Conservation (phyloP, 768 basidiomycete genomes). For the Filobasidium wieringae region DNA sequence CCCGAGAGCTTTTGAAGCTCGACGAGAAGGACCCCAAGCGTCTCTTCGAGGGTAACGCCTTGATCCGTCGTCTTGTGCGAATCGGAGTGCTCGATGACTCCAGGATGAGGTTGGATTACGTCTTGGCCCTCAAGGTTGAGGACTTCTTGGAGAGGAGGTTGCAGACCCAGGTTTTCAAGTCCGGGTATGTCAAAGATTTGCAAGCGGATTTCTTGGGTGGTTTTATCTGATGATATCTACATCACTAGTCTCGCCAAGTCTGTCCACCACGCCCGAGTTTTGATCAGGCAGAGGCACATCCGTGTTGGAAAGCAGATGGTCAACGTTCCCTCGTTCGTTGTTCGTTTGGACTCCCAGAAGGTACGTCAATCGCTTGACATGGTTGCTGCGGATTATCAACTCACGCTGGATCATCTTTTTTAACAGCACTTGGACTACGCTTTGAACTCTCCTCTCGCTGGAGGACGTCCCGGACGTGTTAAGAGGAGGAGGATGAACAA, state of each 20-base stretch:
- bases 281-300: constrained; percentile 97
- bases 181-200: constrained; percentile 39
- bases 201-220: neutral
- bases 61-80: constrained; percentile 64
- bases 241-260: constrained; percentile 90
- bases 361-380: constrained; percentile 24
- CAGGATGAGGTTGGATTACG: constrained; percentile 99
- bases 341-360: constrained; percentile 98
- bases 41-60: constrained; percentile 75
- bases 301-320: constrained; percentile 99
- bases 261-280: constrained; percentile 95
- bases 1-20: constrained; percentile 99
- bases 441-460: constrained; percentile 89
- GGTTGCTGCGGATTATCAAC: neutral
- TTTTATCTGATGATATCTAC: neutral
- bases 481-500: constrained; percentile 96
- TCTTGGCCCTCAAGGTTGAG: constrained; percentile 95
- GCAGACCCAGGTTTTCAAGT: constrained; percentile 99
- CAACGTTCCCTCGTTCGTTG: constrained; percentile 96
- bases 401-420: neutral
- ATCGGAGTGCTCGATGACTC: constrained; percentile 99
- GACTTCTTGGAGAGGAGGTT: constrained; percentile 99
- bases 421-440: constrained; percentile 89
- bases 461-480: constrained; percentile 73
- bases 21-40: constrained; percentile 99